These are phyloP conservation scores for Tylopilus vinaceipallidus DNA, from an alignment of 768 basidiomycete genomes.

Conservation along the genomic window DNA sequence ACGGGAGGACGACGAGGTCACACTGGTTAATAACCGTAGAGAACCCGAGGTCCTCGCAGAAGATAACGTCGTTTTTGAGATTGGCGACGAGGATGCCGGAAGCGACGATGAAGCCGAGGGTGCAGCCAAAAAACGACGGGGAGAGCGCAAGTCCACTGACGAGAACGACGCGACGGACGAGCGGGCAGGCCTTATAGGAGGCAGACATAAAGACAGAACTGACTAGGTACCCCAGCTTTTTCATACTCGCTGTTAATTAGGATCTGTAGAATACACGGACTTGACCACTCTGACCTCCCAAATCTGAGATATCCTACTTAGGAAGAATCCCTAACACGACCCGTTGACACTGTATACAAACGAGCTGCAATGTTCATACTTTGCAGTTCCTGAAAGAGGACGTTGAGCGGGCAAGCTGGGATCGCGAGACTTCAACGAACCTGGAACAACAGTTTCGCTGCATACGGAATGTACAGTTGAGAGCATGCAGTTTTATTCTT, in stretches of 20 bases:
- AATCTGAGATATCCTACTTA: conserved; percentile 7
- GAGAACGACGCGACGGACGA: conserved; percentile 54
- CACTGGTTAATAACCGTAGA: conserved; percentile 62
- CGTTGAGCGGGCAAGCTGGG: not conserved
- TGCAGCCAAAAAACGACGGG: conserved; percentile 48
- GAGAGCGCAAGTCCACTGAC: conserved; percentile 40
- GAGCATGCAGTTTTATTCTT: conserved; percentile 96
- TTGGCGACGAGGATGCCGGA: conserved; percentile 77
- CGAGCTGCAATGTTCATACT: conserved; percentile 94
- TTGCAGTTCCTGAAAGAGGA: conserved; percentile 69
- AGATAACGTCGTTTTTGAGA: conserved; percentile 85
- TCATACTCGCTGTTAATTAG: conserved; percentile 15
- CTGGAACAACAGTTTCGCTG: conserved; percentile 96
- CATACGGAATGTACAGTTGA: conserved; percentile 92
- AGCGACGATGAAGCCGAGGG: conserved; percentile 62
- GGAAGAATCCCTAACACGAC: conserved; percentile 67
- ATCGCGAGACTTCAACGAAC: conserved; percentile 37
- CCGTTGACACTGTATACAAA: conserved; percentile 82
- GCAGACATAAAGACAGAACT: conserved; percentile 34
- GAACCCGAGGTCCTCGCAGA: conserved; percentile 49
- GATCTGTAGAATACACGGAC: conserved; percentile 38
- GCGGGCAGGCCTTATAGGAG: conserved; percentile 62
- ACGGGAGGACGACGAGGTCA: conserved; percentile 63
- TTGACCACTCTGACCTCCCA: not conserved
- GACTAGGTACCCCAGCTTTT: conserved; percentile 28